Conservation (phyloP, 306 rosid species). For the Boehmeria nivea region DNA sequence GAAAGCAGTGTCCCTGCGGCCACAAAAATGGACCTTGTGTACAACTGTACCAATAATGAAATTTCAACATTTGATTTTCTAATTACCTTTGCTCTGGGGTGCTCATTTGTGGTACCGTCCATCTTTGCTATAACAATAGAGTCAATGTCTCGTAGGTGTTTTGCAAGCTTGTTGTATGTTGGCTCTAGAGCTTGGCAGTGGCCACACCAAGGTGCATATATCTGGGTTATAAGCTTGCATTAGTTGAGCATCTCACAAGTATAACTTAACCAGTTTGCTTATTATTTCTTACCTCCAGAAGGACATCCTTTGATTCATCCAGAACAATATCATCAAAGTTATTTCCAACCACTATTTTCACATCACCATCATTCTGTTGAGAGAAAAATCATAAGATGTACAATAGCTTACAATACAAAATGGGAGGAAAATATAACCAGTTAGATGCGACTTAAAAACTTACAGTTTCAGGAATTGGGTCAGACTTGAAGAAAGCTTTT, state of each 20-base stretch:
- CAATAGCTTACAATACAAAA: conserved; percentile 18
- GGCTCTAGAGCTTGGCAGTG: conserved; percentile 97
- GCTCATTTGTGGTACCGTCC: conserved; percentile 99
- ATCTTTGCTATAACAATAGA: conserved; percentile 93
- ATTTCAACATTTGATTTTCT: conserved; percentile 5
- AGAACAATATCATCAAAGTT: conserved; percentile 88
- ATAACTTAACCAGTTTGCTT: neutral
- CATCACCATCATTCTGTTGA: conserved; percentile 86
- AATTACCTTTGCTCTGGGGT: conserved; percentile 91
- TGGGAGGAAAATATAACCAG: conserved; percentile 13
- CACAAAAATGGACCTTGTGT: neutral
- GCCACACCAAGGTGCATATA: conserved; percentile 99
- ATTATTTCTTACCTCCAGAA: conserved; percentile 67
- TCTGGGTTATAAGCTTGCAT: conserved; percentile 36
- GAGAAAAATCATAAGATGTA: neutral
- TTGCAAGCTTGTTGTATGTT: conserved; percentile 84
- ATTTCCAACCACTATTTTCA: conserved; percentile 86
- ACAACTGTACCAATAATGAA: neutral
- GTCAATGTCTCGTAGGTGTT: conserved; percentile 67
- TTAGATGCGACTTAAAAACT: conserved; percentile 28
- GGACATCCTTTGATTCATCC: conserved; percentile 97
- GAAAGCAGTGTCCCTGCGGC: neutral
- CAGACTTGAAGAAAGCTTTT: conserved; percentile 85
- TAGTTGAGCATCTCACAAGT: conserved; percentile 18
- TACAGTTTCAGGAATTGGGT: conserved; percentile 86